These are phyloP conservation scores for Xerocomus minutiporus DNA, from an alignment of 1,284 basidiomycete genomes.

Conservation along the genomic window DNA sequence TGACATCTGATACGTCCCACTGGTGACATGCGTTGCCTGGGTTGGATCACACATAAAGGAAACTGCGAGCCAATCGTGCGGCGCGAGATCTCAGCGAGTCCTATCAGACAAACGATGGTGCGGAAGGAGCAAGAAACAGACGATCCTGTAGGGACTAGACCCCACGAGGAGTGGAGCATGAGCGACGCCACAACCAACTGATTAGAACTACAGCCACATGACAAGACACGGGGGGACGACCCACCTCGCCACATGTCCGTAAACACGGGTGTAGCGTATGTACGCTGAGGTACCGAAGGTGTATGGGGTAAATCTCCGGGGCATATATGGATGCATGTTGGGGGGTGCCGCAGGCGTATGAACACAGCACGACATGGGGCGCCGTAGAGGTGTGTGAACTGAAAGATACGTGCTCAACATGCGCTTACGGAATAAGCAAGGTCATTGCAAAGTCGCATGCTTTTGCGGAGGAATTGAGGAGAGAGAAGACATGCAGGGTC, in stretches of 20 bases:
- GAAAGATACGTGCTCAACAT: constrained; percentile 4
- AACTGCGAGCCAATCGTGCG: constrained; percentile 12
- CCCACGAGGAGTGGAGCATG: constrained; percentile 20
- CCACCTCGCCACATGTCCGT: not conserved
- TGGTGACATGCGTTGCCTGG: not conserved
- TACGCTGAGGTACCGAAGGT: constrained; percentile 1
- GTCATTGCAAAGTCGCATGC: constrained; percentile 17
- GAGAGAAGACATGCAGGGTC: not conserved
- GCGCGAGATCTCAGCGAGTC: constrained; percentile 29
- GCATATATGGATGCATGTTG: not conserved
- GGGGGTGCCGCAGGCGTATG: not conserved
- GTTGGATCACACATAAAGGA: constrained; percentile 2
- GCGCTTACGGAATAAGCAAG: constrained; percentile 6
- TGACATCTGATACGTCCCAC: constrained; percentile 7
- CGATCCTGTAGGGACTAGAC: constrained; percentile 7
- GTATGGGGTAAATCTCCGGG: constrained; percentile 18
- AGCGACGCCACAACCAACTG: not conserved
- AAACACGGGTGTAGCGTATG: constrained; percentile 1
- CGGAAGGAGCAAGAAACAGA: constrained; percentile 6
- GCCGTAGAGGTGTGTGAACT: not conserved
- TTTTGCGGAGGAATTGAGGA: constrained; percentile 1
- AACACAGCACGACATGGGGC: not conserved
- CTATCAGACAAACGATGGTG: constrained; percentile 7
- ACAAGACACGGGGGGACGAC: not conserved
- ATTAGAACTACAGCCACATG: constrained; percentile 2